These are phyloP conservation scores for Chlorella vulgaris DNA, from an alignment of 139 green algal genomes.

Conservation along the genomic window DNA sequence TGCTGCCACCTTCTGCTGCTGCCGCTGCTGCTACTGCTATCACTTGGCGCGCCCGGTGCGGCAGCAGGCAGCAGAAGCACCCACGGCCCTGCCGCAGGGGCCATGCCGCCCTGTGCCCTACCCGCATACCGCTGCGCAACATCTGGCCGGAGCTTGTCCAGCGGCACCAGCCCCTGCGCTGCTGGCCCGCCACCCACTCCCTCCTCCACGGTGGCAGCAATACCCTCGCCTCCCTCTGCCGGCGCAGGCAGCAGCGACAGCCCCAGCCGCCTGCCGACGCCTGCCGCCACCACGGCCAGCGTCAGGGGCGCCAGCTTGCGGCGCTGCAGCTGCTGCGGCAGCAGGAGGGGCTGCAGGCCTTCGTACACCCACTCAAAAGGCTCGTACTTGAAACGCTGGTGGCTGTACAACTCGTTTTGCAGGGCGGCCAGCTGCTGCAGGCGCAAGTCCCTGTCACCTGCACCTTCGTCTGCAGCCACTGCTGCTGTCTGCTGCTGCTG, in stretches of 20 bases:
- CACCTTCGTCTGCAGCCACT: neutral
- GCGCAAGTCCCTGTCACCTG: neutral
- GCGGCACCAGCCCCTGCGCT: constrained; percentile 24
- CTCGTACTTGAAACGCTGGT: constrained; percentile 37
- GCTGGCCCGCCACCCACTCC: neutral
- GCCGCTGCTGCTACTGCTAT: neutral
- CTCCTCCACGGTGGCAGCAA: neutral
- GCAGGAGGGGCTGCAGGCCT: constrained; percentile 63
- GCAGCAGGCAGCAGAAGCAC: constrained; percentile 8
- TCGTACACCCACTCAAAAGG: constrained; percentile 88
- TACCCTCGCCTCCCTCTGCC: neutral
- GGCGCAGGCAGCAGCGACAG: constrained; percentile 45
- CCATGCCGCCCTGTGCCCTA: constrained; percentile 7
- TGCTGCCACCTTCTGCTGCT: neutral
- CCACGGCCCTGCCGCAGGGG: constrained; percentile 5
- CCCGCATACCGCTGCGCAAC: constrained; percentile 20
- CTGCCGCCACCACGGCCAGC: constrained; percentile 42
- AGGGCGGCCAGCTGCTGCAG: neutral
- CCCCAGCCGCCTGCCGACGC: constrained; percentile 48
- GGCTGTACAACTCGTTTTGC: constrained; percentile 39
- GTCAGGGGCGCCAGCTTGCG: constrained; percentile 50
- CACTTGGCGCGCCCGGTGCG: neutral
- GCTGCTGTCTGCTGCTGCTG: neutral
- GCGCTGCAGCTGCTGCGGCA: constrained; percentile 43
- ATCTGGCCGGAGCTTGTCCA: constrained; percentile 14